Evolutionary conservation across 306 rosid species (phyloP), one percentile per base, ranked within the genome.

Genomic region (Quercus robur): DNA sequence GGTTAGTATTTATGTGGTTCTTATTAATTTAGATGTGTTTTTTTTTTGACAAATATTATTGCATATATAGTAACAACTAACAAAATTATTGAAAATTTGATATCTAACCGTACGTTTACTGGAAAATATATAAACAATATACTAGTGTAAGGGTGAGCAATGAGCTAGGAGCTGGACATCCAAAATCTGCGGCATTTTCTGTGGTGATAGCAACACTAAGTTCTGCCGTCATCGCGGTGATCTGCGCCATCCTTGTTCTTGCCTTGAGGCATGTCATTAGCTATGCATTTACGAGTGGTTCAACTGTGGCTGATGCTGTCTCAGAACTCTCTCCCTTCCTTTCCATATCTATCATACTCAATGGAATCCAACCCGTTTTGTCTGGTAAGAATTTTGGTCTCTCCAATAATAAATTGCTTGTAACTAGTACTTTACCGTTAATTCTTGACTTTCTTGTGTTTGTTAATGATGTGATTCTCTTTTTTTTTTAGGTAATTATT

Each of bases 111-210:
- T 41, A 41, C 46, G 46, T 41, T 41, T 41, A 41, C 12, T 8
- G 11, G 3, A 41, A 8, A 41, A 41, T 41, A 41, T 41, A 41
- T 41, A 41, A 41, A 41, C 46, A 41, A 51, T 14, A 21, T 28
- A 67, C 11, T 72, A 85, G 92, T 85, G 92, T 89, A 54, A 76
- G 92, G 74, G 80, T 87, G 14, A 81, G 90, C 82, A 89, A 86
- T 74, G 92, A 89, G 75, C 80, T 89, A 4, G 92, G 92, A 11
- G 92, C 90, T 0, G 89, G 89, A 2, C 87, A 89, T 83, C 90
- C 92, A 2, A 87, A 77, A 68, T 70, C 92, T 13, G 90, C 90
- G 14, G 83, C 85, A 13, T 89, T 81, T 61, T 26, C 87, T 1
- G 90, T 89, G 0, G 70, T 78, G 25, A 20, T 78, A 1, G 90